These are phyloP conservation scores for Tulasnella sp. DNA, from an alignment of 768 basidiomycete genomes.

Conservation along the genomic window DNA sequence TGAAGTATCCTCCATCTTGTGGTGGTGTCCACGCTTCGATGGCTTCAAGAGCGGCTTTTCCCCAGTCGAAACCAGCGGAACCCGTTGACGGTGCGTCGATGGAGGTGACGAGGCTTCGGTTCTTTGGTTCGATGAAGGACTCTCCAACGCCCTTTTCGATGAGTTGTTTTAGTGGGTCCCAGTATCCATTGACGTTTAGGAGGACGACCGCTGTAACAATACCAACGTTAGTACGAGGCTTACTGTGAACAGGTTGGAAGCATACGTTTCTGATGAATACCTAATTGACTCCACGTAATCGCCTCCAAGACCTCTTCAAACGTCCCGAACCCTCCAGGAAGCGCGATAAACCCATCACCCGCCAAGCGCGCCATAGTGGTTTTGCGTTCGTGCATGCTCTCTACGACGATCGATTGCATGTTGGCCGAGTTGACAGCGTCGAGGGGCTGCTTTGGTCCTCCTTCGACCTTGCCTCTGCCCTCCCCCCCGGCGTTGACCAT, in stretches of 20 bases:
- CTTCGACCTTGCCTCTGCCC: slow-evolving; percentile 19
- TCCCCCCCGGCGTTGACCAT: slow-evolving; percentile 59
- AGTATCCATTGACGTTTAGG: slow-evolving; percentile 77
- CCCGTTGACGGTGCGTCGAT: slow-evolving; percentile 49
- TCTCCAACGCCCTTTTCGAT: slow-evolving; percentile 51
- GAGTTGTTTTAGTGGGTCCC: slow-evolving; percentile 64
- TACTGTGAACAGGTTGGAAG: background rate
- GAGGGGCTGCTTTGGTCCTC: background rate
- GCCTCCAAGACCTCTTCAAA: slow-evolving; percentile 95
- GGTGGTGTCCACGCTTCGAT: slow-evolving; percentile 45
- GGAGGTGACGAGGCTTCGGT: slow-evolving; percentile 52
- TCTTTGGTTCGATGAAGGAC: slow-evolving; percentile 60
- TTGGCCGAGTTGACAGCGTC: background rate
- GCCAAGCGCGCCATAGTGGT: slow-evolving; percentile 76
- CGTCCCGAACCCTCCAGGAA: slow-evolving; percentile 92
- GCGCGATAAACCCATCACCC: slow-evolving; percentile 61
- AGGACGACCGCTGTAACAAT: slow-evolving; percentile 56
- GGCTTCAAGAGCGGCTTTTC: slow-evolving; percentile 49
- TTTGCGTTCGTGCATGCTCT: slow-evolving; percentile 83
- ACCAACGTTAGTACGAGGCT: slow-evolving; percentile 6
- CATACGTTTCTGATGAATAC: slow-evolving; percentile 74
- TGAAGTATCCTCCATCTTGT: slow-evolving; percentile 4
- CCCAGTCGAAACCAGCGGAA: slow-evolving; percentile 61
- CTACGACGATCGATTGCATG: slow-evolving; percentile 34
- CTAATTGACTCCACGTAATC: slow-evolving; percentile 87